A percentile compares a stretch with the other conserved stretches of the same genome.
Evolutionary conservation across 306 rosid species (phyloP).

Genomic region (Glycine latifolia): DNA sequence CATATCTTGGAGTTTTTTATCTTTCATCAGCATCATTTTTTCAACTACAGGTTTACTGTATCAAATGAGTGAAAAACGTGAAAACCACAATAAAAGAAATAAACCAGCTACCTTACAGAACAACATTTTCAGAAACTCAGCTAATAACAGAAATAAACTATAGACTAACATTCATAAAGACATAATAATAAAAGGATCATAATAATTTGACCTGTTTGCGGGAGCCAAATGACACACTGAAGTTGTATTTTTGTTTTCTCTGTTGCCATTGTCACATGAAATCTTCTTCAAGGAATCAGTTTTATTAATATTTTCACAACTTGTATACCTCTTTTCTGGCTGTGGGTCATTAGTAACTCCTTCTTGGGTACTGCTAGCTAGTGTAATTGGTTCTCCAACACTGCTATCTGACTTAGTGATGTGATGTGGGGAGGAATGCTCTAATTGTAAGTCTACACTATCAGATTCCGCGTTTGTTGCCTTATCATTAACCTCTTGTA

Average conservation of each 20-base stretch:
- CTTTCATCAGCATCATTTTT: conserved; percentile 46
- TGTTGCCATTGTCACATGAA: conserved; percentile 44
- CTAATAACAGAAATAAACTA: conserved; percentile 28
- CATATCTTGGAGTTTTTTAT: conserved; percentile 47
- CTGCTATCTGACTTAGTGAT: conserved; percentile 46
- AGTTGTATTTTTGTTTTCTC: conserved; percentile 52
- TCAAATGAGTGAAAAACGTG: conserved; percentile 41
- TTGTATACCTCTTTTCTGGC: conserved; percentile 50
- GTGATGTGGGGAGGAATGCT: conserved; percentile 50
- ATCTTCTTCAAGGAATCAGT: conserved; percentile 47
- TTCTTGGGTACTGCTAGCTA: conserved; percentile 46
- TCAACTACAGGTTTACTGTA: conserved; percentile 56
- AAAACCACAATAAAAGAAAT: not conserved
- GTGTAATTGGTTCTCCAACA: conserved; percentile 51
- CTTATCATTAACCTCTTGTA: conserved; percentile 46
- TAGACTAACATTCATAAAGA: not conserved
- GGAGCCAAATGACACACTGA: conserved; percentile 50
- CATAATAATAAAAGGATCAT: conserved; percentile 11
- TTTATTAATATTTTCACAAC: conserved; percentile 49
- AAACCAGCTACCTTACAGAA: conserved; percentile 14
- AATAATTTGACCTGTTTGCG: conserved; percentile 60
- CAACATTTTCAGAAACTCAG: conserved; percentile 44
- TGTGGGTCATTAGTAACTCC: conserved; percentile 46
- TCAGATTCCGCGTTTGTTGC: conserved; percentile 41
- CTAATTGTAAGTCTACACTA: conserved; percentile 47